Percentiles rank a stretch among this genome's conserved stretches.
Conservation (phyloP, 1,284 basidiomycete genomes). For the Pascua guehoae region DNA sequence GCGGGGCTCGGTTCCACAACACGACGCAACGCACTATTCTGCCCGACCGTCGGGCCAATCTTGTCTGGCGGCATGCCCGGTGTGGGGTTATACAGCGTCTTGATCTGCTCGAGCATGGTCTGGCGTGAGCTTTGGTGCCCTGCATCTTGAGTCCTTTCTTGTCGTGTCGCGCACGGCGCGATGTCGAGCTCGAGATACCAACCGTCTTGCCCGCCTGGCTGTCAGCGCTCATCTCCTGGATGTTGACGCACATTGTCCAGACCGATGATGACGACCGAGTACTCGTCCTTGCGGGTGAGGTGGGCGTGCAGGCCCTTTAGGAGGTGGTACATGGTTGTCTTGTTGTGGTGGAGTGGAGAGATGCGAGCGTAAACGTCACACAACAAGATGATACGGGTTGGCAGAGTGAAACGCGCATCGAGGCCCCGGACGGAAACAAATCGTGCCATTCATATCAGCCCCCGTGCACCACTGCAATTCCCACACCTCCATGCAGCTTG, state of each 20-base stretch:
- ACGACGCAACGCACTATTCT: slow-evolving; percentile 68
- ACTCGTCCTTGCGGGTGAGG: slow-evolving; percentile 87
- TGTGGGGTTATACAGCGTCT: slow-evolving; percentile 79
- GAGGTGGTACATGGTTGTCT: slow-evolving; percentile 69
- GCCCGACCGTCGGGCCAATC: slow-evolving; percentile 89
- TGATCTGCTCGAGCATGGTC: slow-evolving; percentile 88
- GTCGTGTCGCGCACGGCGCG: too few relatives aligned
- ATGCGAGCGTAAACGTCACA: not conserved
- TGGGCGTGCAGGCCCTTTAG: slow-evolving; percentile 84
- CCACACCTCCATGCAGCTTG: too few relatives aligned
- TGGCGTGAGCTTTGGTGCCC: slow-evolving; percentile 38
- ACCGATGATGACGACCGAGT: slow-evolving; percentile 87
- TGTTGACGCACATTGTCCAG: slow-evolving; percentile 48
- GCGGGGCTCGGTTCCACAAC: not conserved
- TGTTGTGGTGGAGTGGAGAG: not conserved
- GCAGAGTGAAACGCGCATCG: not conserved
- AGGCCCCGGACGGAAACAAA: slow-evolving; percentile 6
- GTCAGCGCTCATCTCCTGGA: not conserved
- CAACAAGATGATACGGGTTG: too few relatives aligned
- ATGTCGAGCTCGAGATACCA: slow-evolving; percentile 20
- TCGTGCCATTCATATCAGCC: not conserved
- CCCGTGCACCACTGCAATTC: too few relatives aligned
- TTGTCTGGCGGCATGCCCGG: slow-evolving; percentile 80
- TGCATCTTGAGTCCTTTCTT: too few relatives aligned
- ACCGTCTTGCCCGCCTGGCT: slow-evolving; percentile 80